A percentile compares a stretch with the other conserved stretches of the same genome.
Conservation (phyloP, 305 asterid species). For the Fraxinus velutina region DNA sequence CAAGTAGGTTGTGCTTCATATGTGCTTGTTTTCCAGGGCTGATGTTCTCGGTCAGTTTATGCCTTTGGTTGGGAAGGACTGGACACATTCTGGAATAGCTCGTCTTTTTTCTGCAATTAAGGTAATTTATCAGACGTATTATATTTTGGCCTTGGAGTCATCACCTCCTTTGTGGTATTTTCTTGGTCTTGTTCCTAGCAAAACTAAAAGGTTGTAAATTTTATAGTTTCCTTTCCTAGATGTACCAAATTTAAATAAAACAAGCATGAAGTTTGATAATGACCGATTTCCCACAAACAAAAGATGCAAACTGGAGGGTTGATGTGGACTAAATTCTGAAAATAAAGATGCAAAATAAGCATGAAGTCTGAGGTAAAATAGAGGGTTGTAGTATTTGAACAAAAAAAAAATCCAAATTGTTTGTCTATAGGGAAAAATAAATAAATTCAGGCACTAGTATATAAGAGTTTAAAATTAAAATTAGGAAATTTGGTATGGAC, state of each 20-base stretch:
- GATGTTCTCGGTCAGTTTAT: slow-evolving; percentile 97
- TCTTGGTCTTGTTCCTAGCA: background rate
- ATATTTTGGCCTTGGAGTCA: background rate
- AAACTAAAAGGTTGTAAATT: background rate
- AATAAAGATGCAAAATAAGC: background rate
- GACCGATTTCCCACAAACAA: background rate
- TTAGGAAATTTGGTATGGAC: background rate
- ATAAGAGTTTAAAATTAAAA: background rate
- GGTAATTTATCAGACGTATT: slow-evolving; percentile 37
- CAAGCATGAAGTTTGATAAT: background rate
- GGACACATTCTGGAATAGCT: slow-evolving; percentile 94
- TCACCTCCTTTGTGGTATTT: background rate
- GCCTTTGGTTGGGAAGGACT: slow-evolving; percentile 94
- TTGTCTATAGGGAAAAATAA: background rate
- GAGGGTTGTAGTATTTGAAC: background rate
- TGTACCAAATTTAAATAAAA: background rate
- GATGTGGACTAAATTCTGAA: background rate
- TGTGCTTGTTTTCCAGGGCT: slow-evolving; percentile 49
- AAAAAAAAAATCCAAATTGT: background rate
- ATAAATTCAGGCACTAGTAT: background rate
- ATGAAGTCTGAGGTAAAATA: background rate
- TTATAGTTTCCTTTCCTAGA: background rate
- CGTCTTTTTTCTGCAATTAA: slow-evolving; percentile 90
- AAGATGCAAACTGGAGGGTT: background rate
- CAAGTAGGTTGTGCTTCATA: background rate